Conservation (phyloP, 164 flowering plant genomes). For the Buxus sempervirens region DNA sequence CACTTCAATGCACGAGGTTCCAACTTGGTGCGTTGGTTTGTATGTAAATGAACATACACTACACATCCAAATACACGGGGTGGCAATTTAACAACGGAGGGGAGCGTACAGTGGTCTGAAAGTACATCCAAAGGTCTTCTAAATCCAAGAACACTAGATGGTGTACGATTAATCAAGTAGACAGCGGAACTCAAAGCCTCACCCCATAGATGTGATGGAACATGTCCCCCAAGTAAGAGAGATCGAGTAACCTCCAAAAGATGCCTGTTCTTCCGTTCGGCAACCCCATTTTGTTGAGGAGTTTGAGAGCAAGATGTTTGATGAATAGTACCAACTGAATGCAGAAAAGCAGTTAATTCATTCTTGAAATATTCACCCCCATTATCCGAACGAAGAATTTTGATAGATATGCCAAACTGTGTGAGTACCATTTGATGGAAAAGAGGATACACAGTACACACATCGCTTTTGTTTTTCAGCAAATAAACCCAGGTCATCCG, state of each 20-base stretch:
- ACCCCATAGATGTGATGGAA: conserved; percentile 2
- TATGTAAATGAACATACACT: not conserved
- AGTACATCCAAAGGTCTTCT: conserved; percentile 7
- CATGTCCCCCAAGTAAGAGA: conserved; percentile 4
- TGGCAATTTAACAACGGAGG: not conserved
- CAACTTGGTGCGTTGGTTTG: not conserved
- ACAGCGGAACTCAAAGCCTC: conserved; percentile 3
- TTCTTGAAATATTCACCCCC: conserved; percentile 10
- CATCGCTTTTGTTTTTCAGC: not conserved
- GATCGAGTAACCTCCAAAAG: conserved; percentile 10
- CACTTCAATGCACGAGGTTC: conserved; percentile 1
- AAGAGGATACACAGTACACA: not conserved
- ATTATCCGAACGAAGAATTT: conserved; percentile 6
- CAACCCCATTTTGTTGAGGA: conserved; percentile 13
- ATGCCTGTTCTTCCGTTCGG: not conserved
- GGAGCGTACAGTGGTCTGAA: not conserved
- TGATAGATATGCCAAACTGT: conserved; percentile 10
- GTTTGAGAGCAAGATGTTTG: not conserved
- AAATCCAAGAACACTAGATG: not conserved
- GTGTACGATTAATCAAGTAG: conserved; percentile 2
- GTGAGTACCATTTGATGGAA: conserved; percentile 7
- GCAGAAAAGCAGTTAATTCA: not conserved
- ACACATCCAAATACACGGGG: conserved; percentile 2
- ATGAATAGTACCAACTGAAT: conserved; percentile 1
- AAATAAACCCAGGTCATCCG: conserved; percentile 8